Evolutionary conservation across 2,329 filamentous ascomycete species (phyloP).

Genomic region (Fusarium solani-melongenae): DNA sequence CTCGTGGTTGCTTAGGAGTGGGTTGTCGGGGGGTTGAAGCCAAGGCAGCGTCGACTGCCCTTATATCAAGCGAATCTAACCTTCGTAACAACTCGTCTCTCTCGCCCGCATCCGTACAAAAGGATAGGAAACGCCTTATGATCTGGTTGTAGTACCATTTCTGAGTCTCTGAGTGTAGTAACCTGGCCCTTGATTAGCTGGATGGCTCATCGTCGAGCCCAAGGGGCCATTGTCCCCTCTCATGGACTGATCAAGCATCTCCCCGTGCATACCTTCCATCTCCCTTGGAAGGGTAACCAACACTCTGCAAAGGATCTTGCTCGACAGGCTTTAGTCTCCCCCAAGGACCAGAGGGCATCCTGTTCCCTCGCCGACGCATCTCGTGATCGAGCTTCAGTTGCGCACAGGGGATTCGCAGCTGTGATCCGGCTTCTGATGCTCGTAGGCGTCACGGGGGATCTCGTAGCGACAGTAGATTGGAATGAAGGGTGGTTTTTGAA

Average conservation of each 20-base stretch:
- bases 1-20: slow-evolving; percentile 8
- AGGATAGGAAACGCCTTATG: slow-evolving; percentile 87
- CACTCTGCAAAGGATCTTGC: slow-evolving; percentile 80
- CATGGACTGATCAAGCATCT: not conserved
- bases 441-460: not conserved
- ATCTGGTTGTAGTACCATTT: slow-evolving; percentile 89
- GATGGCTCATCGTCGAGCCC: not conserved
- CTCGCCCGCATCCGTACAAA: slow-evolving; percentile 80
- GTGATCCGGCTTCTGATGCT: not conserved
- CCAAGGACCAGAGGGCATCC: slow-evolving; percentile 67
- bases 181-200: slow-evolving; percentile 55
- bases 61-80: slow-evolving; percentile 71
- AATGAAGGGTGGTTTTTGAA: not conserved
- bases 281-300: slow-evolving; percentile 91
- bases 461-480: not conserved
- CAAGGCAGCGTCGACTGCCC: slow-evolving; percentile 21
- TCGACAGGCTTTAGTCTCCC: slow-evolving; percentile 78
- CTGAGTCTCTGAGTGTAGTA: slow-evolving; percentile 81
- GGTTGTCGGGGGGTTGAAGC: slow-evolving; percentile 19
- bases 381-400: not conserved
- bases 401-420: not conserved
- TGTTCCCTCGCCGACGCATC: slow-evolving; percentile 47
- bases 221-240: not conserved
- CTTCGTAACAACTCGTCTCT: slow-evolving; percentile 79
- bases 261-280: slow-evolving; percentile 76